Evolutionary conservation across 495 filamentous ascomycete genomes (phyloP).

Genomic region (Lichenothelia convexa): DNA sequence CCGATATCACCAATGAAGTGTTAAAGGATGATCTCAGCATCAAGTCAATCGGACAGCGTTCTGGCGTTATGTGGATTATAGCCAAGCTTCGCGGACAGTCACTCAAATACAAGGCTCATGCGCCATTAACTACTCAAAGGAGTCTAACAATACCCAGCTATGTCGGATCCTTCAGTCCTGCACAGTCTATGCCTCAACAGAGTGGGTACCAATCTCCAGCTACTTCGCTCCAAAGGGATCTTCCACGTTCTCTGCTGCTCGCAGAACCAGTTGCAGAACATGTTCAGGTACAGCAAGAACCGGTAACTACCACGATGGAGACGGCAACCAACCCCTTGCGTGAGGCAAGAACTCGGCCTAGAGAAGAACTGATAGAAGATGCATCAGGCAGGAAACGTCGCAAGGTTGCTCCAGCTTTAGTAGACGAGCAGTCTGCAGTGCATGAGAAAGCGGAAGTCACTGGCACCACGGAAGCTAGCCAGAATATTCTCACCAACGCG

Average conservation of each 20-base stretch:
- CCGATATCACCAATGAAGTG: constrained; percentile 24
- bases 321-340: too few relatives aligned
- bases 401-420: constrained; percentile 12
- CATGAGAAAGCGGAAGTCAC: neutral
- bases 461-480: constrained; percentile 1
- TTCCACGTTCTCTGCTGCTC: too few relatives aligned
- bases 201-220: too few relatives aligned
- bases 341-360: constrained; percentile 4
- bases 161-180: too few relatives aligned
- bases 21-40: constrained; percentile 34
- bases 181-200: too few relatives aligned
- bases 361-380: constrained; percentile 21
- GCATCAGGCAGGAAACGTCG: constrained; percentile 25
- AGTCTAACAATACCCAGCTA: too few relatives aligned
- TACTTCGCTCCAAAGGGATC: too few relatives aligned
- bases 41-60: constrained; percentile 27
- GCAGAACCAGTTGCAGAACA: too few relatives aligned
- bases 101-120: neutral
- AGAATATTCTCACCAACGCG: too few relatives aligned
- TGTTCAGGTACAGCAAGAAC: too few relatives aligned
- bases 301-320: too few relatives aligned
- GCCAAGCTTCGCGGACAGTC: constrained; percentile 26
- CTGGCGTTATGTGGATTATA: constrained; percentile 28
- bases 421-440: neutral
- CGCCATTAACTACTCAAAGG: too few relatives aligned